Evolutionary conservation across 768 basidiomycete species (phyloP).

Genomic region (Xanthoconium stramineum): DNA sequence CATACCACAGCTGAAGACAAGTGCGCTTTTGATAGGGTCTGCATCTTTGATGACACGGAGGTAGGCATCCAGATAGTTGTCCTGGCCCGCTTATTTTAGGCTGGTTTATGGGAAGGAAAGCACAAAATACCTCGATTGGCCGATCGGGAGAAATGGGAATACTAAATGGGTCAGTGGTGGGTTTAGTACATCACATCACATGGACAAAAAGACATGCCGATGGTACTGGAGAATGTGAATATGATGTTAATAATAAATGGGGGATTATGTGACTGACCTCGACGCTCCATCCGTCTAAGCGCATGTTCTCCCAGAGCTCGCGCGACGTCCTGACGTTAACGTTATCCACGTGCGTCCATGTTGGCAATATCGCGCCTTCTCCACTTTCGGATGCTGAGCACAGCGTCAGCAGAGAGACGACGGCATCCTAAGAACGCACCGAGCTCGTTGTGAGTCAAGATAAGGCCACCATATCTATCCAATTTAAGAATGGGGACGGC

Average conservation of each 20-base stretch:
- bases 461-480: constrained; percentile 77
- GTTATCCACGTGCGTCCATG: constrained; percentile 89
- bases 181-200: constrained; percentile 11
- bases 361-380: constrained; percentile 81
- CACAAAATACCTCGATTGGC: constrained; percentile 71
- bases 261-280: constrained; percentile 45
- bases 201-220: constrained; percentile 45
- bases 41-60: constrained; percentile 73
- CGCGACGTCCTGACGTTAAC: constrained; percentile 81
- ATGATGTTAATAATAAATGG: not conserved
- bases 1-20: constrained; percentile 97
- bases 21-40: constrained; percentile 74
- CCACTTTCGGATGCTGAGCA: constrained; percentile 50
- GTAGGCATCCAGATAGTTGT: constrained; percentile 96
- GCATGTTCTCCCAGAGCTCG: constrained; percentile 83
- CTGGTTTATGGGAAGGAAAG: not conserved
- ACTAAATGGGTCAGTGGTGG: constrained; percentile 34
- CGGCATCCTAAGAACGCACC: constrained; percentile 40
- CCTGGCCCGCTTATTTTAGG: constrained; percentile 39
- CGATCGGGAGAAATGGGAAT: constrained; percentile 95
- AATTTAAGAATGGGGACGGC: constrained; percentile 7
- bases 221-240: constrained; percentile 54
- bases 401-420: constrained; percentile 4
- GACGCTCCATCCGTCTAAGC: constrained; percentile 84
- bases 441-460: constrained; percentile 93